phyloP scores from a whole-genome alignment of 2,329 filamentous ascomycete species.

The Shiraia sp. region DNA sequence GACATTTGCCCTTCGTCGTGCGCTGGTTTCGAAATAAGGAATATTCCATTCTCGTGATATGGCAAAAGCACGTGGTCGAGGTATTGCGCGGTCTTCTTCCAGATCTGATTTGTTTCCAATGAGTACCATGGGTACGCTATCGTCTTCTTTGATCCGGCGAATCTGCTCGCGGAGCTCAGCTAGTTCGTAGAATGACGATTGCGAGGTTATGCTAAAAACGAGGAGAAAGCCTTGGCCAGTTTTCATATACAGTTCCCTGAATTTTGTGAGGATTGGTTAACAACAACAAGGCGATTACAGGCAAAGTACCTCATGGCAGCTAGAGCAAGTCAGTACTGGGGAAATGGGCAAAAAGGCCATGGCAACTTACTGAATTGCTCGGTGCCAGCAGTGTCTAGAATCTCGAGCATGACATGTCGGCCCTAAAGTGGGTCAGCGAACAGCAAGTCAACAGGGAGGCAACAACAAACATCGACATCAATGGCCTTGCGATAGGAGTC shows the following conservation, averaged over 20 bases:
- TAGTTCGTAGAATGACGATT: conserved; percentile 80
- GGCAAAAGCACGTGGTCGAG: conserved; percentile 77
- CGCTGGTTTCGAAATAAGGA: conserved; percentile 90
- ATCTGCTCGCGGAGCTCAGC: conserved; percentile 84
- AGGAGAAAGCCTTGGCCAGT: conserved; percentile 89
- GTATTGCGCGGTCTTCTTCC: conserved; percentile 80
- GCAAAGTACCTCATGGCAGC: conserved; percentile 41
- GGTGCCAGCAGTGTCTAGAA: conserved; percentile 88
- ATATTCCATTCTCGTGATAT: conserved; percentile 87
- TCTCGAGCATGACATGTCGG: conserved; percentile 86
- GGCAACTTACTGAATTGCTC: conserved; percentile 81
- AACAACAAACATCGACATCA: conserved; percentile 76
- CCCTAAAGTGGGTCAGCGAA: conserved; percentile 59
- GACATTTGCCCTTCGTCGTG: conserved; percentile 80
- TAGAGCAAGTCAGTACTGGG: conserved; percentile 20
- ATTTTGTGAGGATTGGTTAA: conserved; percentile 13
- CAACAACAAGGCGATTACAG: conserved; percentile 13
- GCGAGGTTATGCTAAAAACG: conserved; percentile 88
- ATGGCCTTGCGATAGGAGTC: conserved; percentile 65
- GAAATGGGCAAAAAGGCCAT: not conserved
- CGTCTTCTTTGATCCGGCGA: conserved; percentile 86
- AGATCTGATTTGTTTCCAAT: conserved; percentile 92
- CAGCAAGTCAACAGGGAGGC: not conserved
- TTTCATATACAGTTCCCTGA: conserved; percentile 69
- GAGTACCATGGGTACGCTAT: conserved; percentile 82